phyloP scores from a whole-genome alignment of 208 protist genomes.

The Acanthamoeba culbertsoni region DNA sequence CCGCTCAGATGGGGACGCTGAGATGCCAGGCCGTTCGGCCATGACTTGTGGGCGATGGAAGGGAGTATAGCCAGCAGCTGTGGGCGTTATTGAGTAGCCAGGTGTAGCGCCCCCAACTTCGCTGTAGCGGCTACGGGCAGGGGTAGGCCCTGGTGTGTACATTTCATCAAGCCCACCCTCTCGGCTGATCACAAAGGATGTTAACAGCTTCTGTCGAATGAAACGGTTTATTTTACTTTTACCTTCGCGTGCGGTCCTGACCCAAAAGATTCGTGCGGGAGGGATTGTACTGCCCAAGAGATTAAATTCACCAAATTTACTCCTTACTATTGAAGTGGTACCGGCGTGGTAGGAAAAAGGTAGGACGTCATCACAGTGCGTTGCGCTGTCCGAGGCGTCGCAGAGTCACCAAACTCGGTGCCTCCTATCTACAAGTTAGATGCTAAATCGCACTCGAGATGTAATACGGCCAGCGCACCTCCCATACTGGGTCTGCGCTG shows the following conservation, averaged over 20 bases:
- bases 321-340: no score
- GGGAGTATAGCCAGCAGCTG: not conserved
- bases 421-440: not conserved
- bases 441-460: not conserved
- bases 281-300: not conserved
- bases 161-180: not conserved
- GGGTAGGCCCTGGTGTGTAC: not conserved
- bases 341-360: not conserved
- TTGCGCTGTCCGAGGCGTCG: not conserved
- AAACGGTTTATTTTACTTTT: no score
- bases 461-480: not conserved
- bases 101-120: not conserved
- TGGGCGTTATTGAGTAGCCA: not conserved
- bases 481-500: not conserved
- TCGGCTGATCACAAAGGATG: not conserved
- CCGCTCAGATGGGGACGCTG: not conserved
- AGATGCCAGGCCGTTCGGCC: not conserved
- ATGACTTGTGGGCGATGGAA: not conserved
- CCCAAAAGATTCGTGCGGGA: not conserved
- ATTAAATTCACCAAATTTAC: no score
- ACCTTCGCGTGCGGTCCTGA: conserved; percentile 3
- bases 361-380: not conserved
- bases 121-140: not conserved
- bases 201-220: no score
- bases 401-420: not conserved